phyloP scores from a whole-genome alignment of 1,139 yeast genomes.

The Magnusiomyces suaveolens region DNA sequence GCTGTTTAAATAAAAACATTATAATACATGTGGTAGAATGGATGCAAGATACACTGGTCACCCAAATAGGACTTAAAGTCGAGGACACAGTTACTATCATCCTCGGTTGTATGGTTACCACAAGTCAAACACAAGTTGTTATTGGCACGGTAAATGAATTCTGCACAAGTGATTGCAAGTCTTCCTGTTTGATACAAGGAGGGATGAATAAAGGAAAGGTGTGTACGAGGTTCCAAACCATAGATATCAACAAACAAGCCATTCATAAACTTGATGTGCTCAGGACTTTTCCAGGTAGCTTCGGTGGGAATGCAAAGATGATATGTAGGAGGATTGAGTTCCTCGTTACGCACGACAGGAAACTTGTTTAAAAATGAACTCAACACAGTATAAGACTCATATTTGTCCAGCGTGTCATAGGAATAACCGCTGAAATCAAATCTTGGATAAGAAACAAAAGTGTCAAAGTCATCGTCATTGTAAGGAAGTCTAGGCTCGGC shows the following conservation, averaged over 20 bases:
- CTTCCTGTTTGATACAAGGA: not conserved
- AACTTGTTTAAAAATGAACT: no score
- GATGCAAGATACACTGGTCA: not conserved
- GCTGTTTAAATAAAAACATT: not conserved
- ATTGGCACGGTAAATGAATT: not conserved
- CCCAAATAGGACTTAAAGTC: not conserved
- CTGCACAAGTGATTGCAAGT: not conserved
- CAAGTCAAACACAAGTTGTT: not conserved
- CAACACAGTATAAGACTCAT: no score
- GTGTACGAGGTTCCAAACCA: not conserved
- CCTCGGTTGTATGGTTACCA: not conserved
- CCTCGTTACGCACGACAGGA: no score
- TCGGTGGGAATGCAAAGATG: no score
- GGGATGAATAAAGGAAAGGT: not conserved
- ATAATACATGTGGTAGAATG: not conserved
- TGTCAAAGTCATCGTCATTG: no score
- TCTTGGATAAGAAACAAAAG: no score
- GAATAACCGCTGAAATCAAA: no score
- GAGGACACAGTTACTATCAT: not conserved
- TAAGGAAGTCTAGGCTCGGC: no score
- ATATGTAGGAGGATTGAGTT: no score
- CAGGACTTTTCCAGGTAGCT: not conserved
- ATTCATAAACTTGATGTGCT: not conserved
- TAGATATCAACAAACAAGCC: not conserved
- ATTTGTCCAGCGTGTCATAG: no score